phyloP scores from a whole-genome alignment of 225 moss, liverwort and hornwort species.

The Sphagnum contortum region DNA sequence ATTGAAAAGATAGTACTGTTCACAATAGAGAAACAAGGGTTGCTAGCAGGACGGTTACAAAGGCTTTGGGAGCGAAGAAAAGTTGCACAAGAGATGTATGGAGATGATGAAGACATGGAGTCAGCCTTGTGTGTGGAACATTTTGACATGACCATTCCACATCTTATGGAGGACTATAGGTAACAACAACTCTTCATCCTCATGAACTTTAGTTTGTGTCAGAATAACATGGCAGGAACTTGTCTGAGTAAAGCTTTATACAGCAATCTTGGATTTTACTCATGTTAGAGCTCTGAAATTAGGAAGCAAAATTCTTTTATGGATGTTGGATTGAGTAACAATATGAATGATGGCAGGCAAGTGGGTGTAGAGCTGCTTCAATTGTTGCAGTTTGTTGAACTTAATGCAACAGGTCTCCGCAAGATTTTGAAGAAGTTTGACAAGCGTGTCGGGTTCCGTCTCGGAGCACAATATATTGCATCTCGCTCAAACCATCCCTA shows the following conservation, averaged over 20 bases:
- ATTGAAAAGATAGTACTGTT: slow-evolving; percentile 91
- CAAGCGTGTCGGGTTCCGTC: slow-evolving; percentile 76
- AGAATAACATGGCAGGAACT: no score
- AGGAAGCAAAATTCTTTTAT: no score
- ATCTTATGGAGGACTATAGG: slow-evolving; percentile 57
- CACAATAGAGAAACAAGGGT: slow-evolving; percentile 83
- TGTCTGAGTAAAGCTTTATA: no score
- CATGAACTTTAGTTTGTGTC: no score
- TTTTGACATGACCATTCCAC: slow-evolving; percentile 10
- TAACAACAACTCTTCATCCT: not conserved
- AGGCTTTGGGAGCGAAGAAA: slow-evolving; percentile 47
- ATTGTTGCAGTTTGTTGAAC: slow-evolving; percentile 77
- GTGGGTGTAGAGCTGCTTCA: slow-evolving; percentile 83
- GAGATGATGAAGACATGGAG: slow-evolving; percentile 8
- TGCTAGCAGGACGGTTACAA: slow-evolving; percentile 75
- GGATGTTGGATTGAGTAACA: no score
- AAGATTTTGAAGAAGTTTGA: slow-evolving; percentile 98
- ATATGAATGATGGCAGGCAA: slow-evolving; percentile 24
- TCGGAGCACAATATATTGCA: slow-evolving; percentile 79
- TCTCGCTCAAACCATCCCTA: slow-evolving; percentile 94
- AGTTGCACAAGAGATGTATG: slow-evolving; percentile 20
- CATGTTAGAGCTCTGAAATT: no score
- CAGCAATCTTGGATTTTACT: no score
- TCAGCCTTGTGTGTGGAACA: slow-evolving; percentile 8
- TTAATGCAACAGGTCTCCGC: slow-evolving; percentile 84